Base-by-base conservation (phyloP, 2,329 filamentous ascomycete species). In the Nectriaceae sp. region DNA sequence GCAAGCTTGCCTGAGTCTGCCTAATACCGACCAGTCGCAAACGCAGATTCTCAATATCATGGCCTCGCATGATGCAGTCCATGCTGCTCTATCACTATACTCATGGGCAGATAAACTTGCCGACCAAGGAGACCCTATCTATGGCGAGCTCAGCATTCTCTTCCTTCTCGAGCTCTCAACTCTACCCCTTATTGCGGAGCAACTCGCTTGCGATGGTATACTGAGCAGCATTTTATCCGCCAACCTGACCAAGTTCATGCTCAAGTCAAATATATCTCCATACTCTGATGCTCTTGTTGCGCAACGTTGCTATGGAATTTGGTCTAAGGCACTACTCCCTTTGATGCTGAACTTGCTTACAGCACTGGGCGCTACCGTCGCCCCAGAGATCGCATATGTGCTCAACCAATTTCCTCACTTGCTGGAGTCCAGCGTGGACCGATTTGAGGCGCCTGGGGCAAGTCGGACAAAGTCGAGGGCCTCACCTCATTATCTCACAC, bases 71-170 rank as follows among this genome's bases (percentile, higher is more conserved):
- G 85, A 88, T 54, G 86, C 87, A 1, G 79, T 90, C 39, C 88
- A 93, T 61, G 88, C 91, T 52, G 92, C 91, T 1, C 85, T 87
- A 5, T 90, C 89, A 26, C 79, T 99, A 4, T 97, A 93, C 70
- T 96, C 91, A 0, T 99, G 94, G 94, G 84, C 93, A 4, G 91
- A 97, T 67, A 84, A 87, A 56, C 78, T 97, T 20, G 82, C 87
- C 1, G 79, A 87, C 29, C 81, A 87, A 47, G 84, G 85, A 21
- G 93, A 97, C 64, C 93, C 94, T 0, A 77, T 97, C 22, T 97
- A 97, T 67, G 94, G 92, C 55, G 92, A 97, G 65, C 81, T 97
- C n/a, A 89, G 89, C 61, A 80, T 96, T 35, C 79, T 92, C 21
- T 95, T 97, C 69, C 78, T 99, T 13, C 83, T 96, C 19, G 89